Base-by-base conservation (phyloP, 2,329 filamentous ascomycete genomes). In the Endocalyx cinctus region DNA sequence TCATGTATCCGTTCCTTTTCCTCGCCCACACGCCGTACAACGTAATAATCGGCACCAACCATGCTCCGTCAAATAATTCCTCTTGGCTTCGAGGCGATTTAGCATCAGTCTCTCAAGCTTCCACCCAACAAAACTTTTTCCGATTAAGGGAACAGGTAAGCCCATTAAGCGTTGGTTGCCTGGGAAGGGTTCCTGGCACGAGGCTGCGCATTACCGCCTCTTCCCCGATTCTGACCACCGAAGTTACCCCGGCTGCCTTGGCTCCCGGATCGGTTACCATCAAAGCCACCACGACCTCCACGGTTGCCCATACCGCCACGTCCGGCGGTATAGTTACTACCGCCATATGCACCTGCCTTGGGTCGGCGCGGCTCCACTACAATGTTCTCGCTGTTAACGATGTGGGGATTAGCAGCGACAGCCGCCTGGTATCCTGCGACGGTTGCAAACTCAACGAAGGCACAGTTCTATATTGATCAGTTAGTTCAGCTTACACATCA, bases 391-490 rank as follows among this genome's bases (percentile, higher is more conserved):
- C 80, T 84, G 50, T 84, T 86, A 43, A 98, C 77, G 27, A 76
- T 74, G 65, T 94, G 87, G 22, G 90, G 90, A 67, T 94, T 97
- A 48, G 82, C 84, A 41, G 77, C 77, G 23, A 87, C 73, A 27
- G 92, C 92, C 42, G 85, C 83, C 59, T 87, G 77, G 65, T 94
- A 96, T 29, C 79, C 87, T 35, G 88, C 79, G 15, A 78, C 58
- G 29, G 82, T 84, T 55, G 81, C 84, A 63, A 92, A 98, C 61
- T 98, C 92, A 39, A 96, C 87, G 57, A 97, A 97, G 17, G 92
- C 92, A 55, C 88, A 96, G 73, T 92, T 96, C 90, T 94, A 56
- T 17, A 25, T 13, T n/a, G n/a, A n/a, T n/a, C n/a, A n/a, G n/a
- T n/a, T n/a, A n/a, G n/a, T n/a, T n/a, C n/a, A n/a, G n/a, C n/a